phyloP scores from a whole-genome alignment of 345 rosid genomes.

The Eucalyptus paniculata region DNA sequence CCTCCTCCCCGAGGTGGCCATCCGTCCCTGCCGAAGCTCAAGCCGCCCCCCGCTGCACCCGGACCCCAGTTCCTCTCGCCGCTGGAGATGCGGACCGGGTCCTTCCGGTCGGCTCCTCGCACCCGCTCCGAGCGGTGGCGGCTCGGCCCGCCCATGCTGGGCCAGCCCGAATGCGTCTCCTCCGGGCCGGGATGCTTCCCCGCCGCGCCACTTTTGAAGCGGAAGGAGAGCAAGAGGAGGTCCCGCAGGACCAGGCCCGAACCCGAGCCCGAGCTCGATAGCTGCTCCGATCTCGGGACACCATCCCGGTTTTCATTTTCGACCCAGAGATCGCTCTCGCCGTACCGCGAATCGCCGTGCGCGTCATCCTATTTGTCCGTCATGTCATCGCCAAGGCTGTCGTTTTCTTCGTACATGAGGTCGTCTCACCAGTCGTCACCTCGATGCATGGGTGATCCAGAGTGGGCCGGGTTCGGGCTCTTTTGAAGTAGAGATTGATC shows the following conservation, averaged over 20 bases:
- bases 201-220: conserved; percentile 20
- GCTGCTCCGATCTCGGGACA: conserved; percentile 30
- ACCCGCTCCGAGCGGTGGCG: conserved; percentile 47
- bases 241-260: not conserved
- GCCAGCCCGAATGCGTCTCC: conserved; percentile 17
- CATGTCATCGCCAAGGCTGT: not conserved
- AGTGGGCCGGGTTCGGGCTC: conserved; percentile 70
- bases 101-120: conserved; percentile 55
- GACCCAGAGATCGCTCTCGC: conserved; percentile 43
- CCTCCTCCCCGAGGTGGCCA: not conserved
- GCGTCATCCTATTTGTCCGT: conserved; percentile 21
- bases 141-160: conserved; percentile 22
- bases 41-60: conserved; percentile 50
- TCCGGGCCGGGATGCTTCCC: conserved; percentile 68
- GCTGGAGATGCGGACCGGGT: conserved; percentile 24
- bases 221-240: conserved; percentile 25
- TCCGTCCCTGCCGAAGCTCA: conserved; percentile 26
- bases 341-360: conserved; percentile 36
- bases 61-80: conserved; percentile 8
- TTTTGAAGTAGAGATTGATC: conserved; percentile 13
- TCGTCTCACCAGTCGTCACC: conserved; percentile 39
- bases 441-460: conserved; percentile 28
- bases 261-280: conserved; percentile 11
- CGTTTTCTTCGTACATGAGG: conserved; percentile 27
- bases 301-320: conserved; percentile 46